Evolutionary conservation across 257 asterid genomes (phyloP), one percentile per base, ranked within the genome.

Genomic region (Agastache rugosa): DNA sequence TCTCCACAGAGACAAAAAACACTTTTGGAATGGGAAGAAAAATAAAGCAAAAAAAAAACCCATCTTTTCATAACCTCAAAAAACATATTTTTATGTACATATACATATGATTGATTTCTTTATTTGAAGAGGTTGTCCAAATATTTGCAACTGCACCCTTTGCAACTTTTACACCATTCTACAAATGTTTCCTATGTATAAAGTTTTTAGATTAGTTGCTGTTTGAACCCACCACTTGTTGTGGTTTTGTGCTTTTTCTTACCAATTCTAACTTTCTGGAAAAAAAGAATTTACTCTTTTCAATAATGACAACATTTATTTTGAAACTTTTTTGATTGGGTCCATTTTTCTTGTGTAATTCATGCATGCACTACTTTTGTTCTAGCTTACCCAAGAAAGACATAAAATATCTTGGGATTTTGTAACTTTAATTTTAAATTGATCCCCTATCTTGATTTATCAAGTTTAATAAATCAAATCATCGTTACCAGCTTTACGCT

Each of bases 221-320:
- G 31, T 39, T 53, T 25, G 76, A 63, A 63, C 77, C 79, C 76
- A 74, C 79, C 73, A 68, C 76, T 70, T 20, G 3, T 58, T 72
- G 45, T 53, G 44, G 71, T 54, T 69, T 63, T 75, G 53, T 42
- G 65, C 59, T 4, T 22, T 35, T 47, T 45, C 27, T 42, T 34
- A 71, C 47, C 74, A 53, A 15, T 56, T 45, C 37, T 9, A 27
- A 45, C 60, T 65, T 63, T 72, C 42, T 1, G 48, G 34, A 34
- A 16, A n/a, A 50, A 47, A 50, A 50, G 2, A 41, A 41, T 16
- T 1, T 27, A 22, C 5, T 3, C 19, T 23, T 35, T 55, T 25
- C 15, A 55, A 63, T 71, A 63, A 19, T 69, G 71, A 31, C 71
- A 61, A 69, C 27, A 63, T 11, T 15, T 56, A 14, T 53, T 69